phyloP scores from a whole-genome alignment of 2,329 filamentous ascomycete genomes.

The Arthrobotrys sinensis region DNA sequence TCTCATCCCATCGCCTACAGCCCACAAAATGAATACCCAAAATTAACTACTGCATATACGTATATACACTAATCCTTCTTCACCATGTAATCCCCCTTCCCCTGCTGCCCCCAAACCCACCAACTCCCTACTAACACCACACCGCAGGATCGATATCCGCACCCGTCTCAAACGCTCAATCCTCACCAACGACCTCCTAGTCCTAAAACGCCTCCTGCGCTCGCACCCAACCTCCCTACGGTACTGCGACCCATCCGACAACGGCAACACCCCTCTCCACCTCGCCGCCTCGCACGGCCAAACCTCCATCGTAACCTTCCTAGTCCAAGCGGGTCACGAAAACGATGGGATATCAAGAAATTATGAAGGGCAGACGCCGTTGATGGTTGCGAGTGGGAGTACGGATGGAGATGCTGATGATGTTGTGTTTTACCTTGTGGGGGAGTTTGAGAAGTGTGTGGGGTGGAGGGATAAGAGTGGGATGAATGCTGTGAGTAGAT shows the following conservation, averaged over 20 bases:
- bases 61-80: neutral
- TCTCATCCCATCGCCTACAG: neutral
- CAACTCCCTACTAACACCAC: neutral
- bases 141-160: constrained; percentile 63
- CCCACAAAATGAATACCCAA: no score
- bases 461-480: constrained; percentile 64
- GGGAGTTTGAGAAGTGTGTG: constrained; percentile 58
- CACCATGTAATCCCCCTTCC: constrained; percentile 23
- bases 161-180: constrained; percentile 64
- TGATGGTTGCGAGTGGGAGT: constrained; percentile 63
- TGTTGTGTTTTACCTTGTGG: constrained; percentile 62
- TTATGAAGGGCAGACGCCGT: constrained; percentile 63
- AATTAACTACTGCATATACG: no score
- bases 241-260: constrained; percentile 63
- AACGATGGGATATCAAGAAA: constrained; percentile 62
- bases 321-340: constrained; percentile 61
- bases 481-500: constrained; percentile 58
- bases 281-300: constrained; percentile 62
- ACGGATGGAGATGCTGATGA: constrained; percentile 59
- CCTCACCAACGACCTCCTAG: constrained; percentile 63
- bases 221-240: constrained; percentile 62
- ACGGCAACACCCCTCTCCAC: constrained; percentile 62
- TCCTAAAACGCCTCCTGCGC: constrained; percentile 63
- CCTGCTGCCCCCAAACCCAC: neutral
- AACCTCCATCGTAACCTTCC: constrained; percentile 60